A percentile compares a stretch with the other conserved stretches of the same genome.
Evolutionary conservation across 306 rosid species (phyloP).

Genomic region (Ziziphus jujuba): DNA sequence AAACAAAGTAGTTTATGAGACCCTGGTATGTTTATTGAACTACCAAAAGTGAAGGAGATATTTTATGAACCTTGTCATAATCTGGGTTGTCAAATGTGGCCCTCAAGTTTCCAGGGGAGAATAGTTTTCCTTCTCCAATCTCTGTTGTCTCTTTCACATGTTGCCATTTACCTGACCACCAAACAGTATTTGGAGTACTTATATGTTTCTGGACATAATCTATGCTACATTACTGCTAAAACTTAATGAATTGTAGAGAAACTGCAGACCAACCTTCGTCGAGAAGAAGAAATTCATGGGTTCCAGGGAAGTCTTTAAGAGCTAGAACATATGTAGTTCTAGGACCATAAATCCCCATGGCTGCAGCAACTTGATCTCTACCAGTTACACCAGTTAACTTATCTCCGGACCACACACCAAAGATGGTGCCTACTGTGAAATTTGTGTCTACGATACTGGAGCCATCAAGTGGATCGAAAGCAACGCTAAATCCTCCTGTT

Average conservation of each 20-base stretch:
- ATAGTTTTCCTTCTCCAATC: slow-evolving; percentile 90
- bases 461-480: slow-evolving; percentile 98
- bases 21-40: background rate
- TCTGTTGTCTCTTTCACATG: slow-evolving; percentile 96
- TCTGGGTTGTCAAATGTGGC: slow-evolving; percentile 91
- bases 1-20: slow-evolving; percentile 12
- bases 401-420: slow-evolving; percentile 99
- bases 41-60: too few species aligned
- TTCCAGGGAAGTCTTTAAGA: slow-evolving; percentile 78
- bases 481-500: slow-evolving; percentile 98
- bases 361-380: slow-evolving; percentile 94
- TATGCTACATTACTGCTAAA: too few species aligned
- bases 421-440: slow-evolving; percentile 96
- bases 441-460: slow-evolving; percentile 98
- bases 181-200: too few species aligned
- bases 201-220: too few species aligned
- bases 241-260: background rate
- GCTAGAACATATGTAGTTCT: slow-evolving; percentile 96
- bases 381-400: slow-evolving; percentile 81
- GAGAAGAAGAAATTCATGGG: slow-evolving; percentile 96
- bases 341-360: slow-evolving; percentile 98
- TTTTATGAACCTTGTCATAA: slow-evolving; percentile 61
- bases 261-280: slow-evolving; percentile 68
- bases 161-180: slow-evolving; percentile 83
- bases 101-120: slow-evolving; percentile 98